Evolutionary conservation across 257 asterid species (phyloP).

Genomic region (Fraxinus pennsylvanica): DNA sequence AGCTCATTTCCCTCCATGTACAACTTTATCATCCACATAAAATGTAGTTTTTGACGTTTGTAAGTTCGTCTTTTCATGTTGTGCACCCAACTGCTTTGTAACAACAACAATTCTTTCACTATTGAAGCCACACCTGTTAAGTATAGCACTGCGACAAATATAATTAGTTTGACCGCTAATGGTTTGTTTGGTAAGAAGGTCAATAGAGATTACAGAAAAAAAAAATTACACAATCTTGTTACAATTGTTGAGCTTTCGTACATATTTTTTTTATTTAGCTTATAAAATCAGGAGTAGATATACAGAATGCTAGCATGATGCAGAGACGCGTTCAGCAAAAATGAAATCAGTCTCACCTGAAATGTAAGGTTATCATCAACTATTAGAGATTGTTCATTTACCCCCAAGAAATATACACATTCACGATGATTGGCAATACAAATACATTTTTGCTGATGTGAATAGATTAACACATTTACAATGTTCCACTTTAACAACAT

Average conservation of each 20-base stretch:
- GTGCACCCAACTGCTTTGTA: constrained; percentile 89
- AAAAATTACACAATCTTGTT: not conserved
- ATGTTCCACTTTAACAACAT: constrained; percentile 93
- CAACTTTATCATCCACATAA: constrained; percentile 61
- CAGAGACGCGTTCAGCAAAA: constrained; percentile 16
- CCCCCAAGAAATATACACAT: constrained; percentile 85
- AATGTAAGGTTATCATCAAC: constrained; percentile 96
- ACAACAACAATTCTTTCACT: constrained; percentile 90
- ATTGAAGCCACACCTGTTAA: constrained; percentile 92
- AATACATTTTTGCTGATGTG: constrained; percentile 82
- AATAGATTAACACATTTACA: constrained; percentile 95
- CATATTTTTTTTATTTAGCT: too few relatives aligned
- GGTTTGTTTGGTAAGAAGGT: not conserved
- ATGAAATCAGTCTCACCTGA: constrained; percentile 54
- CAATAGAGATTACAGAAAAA: constrained; percentile 2
- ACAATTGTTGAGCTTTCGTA: too few relatives aligned
- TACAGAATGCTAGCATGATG: not conserved
- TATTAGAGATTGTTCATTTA: constrained; percentile 82
- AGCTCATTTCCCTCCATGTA: constrained; percentile 76
- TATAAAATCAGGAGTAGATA: too few relatives aligned
- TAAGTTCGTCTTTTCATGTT: constrained; percentile 91
- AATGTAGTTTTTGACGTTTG: constrained; percentile 78
- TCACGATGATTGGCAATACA: constrained; percentile 94
- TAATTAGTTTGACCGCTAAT: constrained; percentile 9
- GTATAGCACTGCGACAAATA: constrained; percentile 66